Percentiles rank a stretch among this genome's conserved stretches.
Conservation (phyloP, 2,329 filamentous ascomycete species). For the Diaporthe eres region DNA sequence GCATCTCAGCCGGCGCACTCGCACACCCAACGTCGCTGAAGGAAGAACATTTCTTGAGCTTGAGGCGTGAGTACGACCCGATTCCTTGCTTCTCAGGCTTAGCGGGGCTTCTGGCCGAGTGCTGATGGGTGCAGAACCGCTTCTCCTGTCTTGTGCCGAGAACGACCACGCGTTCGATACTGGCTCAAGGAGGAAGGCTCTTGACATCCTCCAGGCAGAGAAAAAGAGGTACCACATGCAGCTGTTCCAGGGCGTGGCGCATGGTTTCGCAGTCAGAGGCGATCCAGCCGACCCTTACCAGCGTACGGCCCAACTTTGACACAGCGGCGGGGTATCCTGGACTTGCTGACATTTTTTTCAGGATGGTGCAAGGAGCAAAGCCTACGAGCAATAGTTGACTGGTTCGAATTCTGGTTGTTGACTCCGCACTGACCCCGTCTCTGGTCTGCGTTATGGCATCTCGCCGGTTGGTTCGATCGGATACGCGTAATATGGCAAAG, state of each 20-base stretch:
- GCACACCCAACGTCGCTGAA: conserved; percentile 65
- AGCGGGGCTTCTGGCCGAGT: not conserved
- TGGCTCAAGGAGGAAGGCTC: conserved; percentile 54
- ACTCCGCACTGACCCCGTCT: not conserved
- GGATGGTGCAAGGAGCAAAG: conserved; percentile 52
- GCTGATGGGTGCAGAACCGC: conserved; percentile 50
- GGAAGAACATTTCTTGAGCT: conserved; percentile 58
- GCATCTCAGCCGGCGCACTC: conserved; percentile 61
- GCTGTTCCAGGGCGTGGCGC: conserved; percentile 72
- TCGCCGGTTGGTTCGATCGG: not conserved
- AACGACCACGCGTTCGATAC: conserved; percentile 59
- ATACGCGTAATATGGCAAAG: not conserved
- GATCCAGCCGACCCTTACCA: conserved; percentile 62
- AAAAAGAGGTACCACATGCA: conserved; percentile 71
- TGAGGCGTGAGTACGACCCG: conserved; percentile 50
- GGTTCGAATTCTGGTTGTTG: conserved; percentile 50
- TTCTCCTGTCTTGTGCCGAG: conserved; percentile 62
- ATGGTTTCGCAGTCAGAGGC: conserved; percentile 74
- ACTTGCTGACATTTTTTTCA: conserved; percentile 33
- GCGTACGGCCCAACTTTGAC: conserved; percentile 45
- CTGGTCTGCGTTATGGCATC: not conserved
- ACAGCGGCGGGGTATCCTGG: not conserved
- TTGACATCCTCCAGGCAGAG: conserved; percentile 58
- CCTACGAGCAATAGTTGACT: conserved; percentile 47
- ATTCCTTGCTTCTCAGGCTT: not conserved